Base-by-base conservation (phyloP, 805 yeast genomes). In the Saturnispora gosingensis region DNA sequence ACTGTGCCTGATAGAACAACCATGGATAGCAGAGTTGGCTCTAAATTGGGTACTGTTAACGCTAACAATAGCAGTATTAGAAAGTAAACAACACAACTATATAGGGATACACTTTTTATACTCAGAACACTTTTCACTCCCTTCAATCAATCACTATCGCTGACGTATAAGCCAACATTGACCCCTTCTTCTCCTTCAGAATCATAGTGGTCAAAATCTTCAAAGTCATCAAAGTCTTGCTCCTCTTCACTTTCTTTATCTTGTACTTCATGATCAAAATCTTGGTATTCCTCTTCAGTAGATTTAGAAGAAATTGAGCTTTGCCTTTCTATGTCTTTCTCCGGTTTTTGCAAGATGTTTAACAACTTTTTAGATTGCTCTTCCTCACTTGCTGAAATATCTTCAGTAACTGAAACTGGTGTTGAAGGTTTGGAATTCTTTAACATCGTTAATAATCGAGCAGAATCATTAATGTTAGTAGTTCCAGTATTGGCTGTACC, bases 1-100 rank as follows among this genome's bases (percentile, higher is more conserved):
- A 78, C 72, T 18, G 77, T 85, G 32, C 95, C 96, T 5, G 93
- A 87, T 61, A 74, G 96, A 55, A 80, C 79, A 62, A 72, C 75
- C 25, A 87, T 89, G 88, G 96, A 89, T 64, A 80, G 90, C 1
- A 75, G 96, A 58, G 74, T 85, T 28, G 65, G 64, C 51, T 67
- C 71, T n/a, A 49, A 49, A 30, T 27, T 44, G n/a, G 35, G 35
- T 27, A 43, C 45, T 27, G 22, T n/a, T 11, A 43, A 11, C n/a
- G 16, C 45, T 27, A 38, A 30, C 34, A 30, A 24, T 47, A 39
- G 10, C 27, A 46, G 5, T 46, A 36, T 24, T 36, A 13, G 35
- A 45, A 40, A 40, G 38, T 25, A 36, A 36, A 35, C 25, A 36
- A 22, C 3, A 11, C 24, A 9, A 16, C n/a, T 43, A 28, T 27